Percentiles rank a stretch among this genome's conserved stretches.
These are phyloP conservation scores for Fraxinus nigra DNA, from an alignment of 305 asterid genomes.

Conservation along the genomic window DNA sequence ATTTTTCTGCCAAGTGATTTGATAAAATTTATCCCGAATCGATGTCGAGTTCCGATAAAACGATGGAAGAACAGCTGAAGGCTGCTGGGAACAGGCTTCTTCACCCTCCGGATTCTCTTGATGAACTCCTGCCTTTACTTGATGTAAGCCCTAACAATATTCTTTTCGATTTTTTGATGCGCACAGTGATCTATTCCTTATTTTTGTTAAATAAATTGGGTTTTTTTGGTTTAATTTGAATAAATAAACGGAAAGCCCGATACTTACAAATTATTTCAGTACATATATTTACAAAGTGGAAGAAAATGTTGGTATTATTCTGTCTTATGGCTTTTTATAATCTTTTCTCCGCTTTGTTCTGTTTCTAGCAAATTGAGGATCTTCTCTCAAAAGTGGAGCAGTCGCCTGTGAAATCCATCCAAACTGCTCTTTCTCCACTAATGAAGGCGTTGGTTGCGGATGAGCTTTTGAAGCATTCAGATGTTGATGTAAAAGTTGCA, in stretches of 20 bases:
- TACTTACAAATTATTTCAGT: background rate
- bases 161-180: background rate
- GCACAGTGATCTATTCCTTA: background rate
- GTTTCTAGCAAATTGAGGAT: constrained; percentile 52
- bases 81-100: constrained; percentile 67
- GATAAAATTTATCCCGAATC: background rate
- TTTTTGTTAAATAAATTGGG: background rate
- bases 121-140: constrained; percentile 64
- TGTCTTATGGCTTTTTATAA: background rate
- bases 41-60: constrained; percentile 38
- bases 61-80: constrained; percentile 53
- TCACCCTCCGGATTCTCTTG: constrained; percentile 53
- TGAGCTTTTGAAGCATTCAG: constrained; percentile 63
- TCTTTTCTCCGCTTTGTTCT: constrained; percentile 5
- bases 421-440: constrained; percentile 58
- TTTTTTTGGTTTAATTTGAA: constrained; percentile 18
- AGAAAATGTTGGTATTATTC: background rate
- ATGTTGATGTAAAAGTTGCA: constrained; percentile 75
- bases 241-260: background rate
- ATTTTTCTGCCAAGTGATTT: background rate
- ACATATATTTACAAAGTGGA: constrained; percentile 9
- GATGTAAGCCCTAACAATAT: constrained; percentile 52
- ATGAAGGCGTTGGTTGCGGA: constrained; percentile 55
- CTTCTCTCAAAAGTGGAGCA: constrained; percentile 82
- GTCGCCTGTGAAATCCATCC: constrained; percentile 78